Evolutionary conservation across 139 green algal genomes (phyloP), one percentile per base, ranked within the genome.

Genomic region (Tetradesmus lagerheimii): DNA sequence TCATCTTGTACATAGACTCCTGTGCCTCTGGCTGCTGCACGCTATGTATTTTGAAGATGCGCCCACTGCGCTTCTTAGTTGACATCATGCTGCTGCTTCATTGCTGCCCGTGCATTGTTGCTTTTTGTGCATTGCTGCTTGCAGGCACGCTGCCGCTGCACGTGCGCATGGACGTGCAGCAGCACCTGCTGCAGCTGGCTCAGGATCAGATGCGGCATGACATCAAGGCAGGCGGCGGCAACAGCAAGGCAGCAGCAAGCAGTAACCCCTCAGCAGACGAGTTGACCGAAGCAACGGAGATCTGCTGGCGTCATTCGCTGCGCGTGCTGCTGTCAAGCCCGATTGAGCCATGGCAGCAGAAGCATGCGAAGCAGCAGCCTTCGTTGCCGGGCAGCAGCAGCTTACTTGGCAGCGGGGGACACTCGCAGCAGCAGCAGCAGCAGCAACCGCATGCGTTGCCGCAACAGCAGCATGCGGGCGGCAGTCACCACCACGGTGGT

Each of bases 141-240:
- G 20, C 57, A 71, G 57, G 37, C 38, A 43, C 14, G 6, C 37
- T 89, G 43, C 71, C 71, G 41, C 3, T 16, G 0, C 16, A 45
- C 29, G 45, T 89, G 71, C 43, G 85, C 12, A 20, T 35, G 38
- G 85, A 89, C 41, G 34, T 83, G 85, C 85, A 89, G 39, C 85
- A 89, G 74, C 85, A 89, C 43, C 85, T 89, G 43, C 39, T 84
- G 71, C 85, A 84, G 85, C 85, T 89, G 20, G 85, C 85, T 0
- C 45, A 89, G 43, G 85, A 89, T 43, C 83, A 88, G 11, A 39
- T 88, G 27, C 38, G 64, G 11, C 38, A 84, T 20, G 64, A 80
- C 18, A 47, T 53, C 64, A 64, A 31, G 43, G 37, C 43, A 38
- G 34, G n/a, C 15, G 82, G 80, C 80, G 20, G 80, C 79, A 67